Evolutionary conservation across 345 rosid genomes (phyloP).

Genomic region (Nephelium lappaceum): DNA sequence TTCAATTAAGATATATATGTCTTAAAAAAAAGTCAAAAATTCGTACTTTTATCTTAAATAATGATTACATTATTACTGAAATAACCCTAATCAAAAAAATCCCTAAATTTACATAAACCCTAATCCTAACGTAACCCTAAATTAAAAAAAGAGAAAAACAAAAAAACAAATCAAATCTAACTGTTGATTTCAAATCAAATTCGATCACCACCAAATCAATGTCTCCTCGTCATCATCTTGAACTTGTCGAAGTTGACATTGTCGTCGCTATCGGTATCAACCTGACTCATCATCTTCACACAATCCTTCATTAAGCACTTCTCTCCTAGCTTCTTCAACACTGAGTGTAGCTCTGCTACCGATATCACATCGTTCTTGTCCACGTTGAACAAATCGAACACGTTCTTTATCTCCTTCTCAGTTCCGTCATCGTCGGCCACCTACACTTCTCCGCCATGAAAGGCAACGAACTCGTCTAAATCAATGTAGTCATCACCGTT

Average conservation of each 20-base stretch:
- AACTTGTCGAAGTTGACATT: conserved; percentile 91
- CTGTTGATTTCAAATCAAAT: neutral
- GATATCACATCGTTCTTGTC: conserved; percentile 86
- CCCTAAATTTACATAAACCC: too few relatives aligned
- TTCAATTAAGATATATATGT: too few relatives aligned
- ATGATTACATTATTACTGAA: too few relatives aligned
- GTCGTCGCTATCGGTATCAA: conserved; percentile 88
- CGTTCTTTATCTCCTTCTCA: conserved; percentile 63
- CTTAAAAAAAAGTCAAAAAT: too few relatives aligned
- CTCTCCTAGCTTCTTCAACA: conserved; percentile 78
- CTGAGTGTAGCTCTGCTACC: conserved; percentile 64
- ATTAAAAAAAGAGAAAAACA: too few relatives aligned
- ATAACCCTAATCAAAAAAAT: too few relatives aligned
- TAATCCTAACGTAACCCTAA: too few relatives aligned
- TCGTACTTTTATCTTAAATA: too few relatives aligned
- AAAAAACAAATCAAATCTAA: neutral
- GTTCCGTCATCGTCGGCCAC: conserved; percentile 6
- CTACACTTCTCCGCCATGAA: conserved; percentile 24
- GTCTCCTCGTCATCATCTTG: conserved; percentile 75
- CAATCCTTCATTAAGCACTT: conserved; percentile 68
- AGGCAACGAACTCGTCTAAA: conserved; percentile 69
- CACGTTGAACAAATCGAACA: conserved; percentile 75
- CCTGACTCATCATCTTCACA: conserved; percentile 75
- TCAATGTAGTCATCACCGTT: conserved; percentile 82
- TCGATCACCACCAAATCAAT: neutral